Evolutionary conservation across 768 basidiomycete genomes (phyloP).

Genomic region (Suillus spraguei): DNA sequence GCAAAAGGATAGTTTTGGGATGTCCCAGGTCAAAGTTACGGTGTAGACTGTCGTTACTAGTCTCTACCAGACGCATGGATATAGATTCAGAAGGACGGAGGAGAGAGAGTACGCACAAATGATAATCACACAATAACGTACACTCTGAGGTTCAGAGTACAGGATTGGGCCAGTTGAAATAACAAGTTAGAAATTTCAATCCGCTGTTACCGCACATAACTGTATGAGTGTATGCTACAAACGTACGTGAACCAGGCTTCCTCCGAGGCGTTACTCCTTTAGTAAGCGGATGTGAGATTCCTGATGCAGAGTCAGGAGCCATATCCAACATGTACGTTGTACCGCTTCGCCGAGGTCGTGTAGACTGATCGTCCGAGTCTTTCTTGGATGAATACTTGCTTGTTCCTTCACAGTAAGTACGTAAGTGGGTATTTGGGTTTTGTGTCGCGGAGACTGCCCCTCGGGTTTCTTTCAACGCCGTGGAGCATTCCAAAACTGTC

Average conservation of each 20-base stretch:
- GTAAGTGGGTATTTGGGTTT: background rate
- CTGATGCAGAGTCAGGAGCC: too few species aligned
- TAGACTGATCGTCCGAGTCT: background rate
- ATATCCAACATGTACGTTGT: too few species aligned
- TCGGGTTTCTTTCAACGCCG: slow-evolving; percentile 1
- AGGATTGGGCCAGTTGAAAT: background rate
- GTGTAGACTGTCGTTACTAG: background rate
- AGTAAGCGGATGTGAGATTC: background rate
- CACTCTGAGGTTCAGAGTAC: background rate
- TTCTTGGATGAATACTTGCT: background rate
- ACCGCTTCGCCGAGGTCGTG: background rate
- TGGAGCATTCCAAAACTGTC: slow-evolving; percentile 1
- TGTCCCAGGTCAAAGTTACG: background rate
- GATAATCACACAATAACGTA: background rate
- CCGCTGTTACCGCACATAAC: background rate
- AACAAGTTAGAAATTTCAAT: background rate
- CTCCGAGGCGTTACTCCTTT: background rate
- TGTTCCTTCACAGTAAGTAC: background rate
- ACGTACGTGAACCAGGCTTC: background rate
- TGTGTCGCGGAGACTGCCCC: background rate
- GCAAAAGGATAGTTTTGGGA: background rate
- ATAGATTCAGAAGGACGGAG: background rate
- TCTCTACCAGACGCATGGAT: background rate
- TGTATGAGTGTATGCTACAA: background rate
- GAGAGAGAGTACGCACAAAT: background rate